Conservation (phyloP, 768 basidiomycete genomes). For the Sporobolomyces phaffii region DNA sequence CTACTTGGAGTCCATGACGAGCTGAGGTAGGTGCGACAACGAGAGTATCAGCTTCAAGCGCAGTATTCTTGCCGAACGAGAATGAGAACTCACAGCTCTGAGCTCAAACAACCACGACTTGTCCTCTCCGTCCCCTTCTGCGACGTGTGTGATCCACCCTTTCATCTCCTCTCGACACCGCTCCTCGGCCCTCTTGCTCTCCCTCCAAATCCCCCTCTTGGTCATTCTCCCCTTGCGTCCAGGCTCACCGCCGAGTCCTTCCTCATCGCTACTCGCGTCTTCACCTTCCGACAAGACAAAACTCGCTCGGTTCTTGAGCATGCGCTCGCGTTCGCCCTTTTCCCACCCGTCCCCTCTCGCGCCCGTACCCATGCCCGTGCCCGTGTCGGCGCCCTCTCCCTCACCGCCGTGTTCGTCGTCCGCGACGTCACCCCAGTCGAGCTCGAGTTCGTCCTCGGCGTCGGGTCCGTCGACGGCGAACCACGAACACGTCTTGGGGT, state of each 20-base stretch:
- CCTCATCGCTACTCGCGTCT: not conserved
- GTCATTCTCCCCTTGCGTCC: conserved; percentile 10
- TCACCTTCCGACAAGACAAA: conserved; percentile 34
- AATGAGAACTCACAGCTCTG: conserved; percentile 8
- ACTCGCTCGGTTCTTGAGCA: conserved; percentile 34
- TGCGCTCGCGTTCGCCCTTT: conserved; percentile 28
- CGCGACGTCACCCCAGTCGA: conserved; percentile 17
- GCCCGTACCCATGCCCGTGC: no score
- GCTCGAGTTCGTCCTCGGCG: conserved; percentile 62
- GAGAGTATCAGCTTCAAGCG: not conserved
- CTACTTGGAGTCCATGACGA: conserved; percentile 19
- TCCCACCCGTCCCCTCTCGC: conserved; percentile 33
- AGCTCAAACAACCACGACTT: conserved; percentile 30
- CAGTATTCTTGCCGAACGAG: not conserved
- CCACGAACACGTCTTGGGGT: conserved; percentile 90
- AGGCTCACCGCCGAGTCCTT: not conserved
- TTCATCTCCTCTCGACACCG: conserved; percentile 6
- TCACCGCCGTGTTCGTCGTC: conserved; percentile 25
- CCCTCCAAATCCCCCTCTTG: conserved; percentile 22
- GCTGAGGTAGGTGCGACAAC: conserved; percentile 4
- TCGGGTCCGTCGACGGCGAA: conserved; percentile 79
- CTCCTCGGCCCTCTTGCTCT: conserved; percentile 16
- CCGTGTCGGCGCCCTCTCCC: not conserved
- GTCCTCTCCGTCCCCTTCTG: conserved; percentile 4
- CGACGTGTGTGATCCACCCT: conserved; percentile 3